phyloP scores from a whole-genome alignment of 2,329 filamentous ascomycete species.

The Samsoniella hepiali region DNA sequence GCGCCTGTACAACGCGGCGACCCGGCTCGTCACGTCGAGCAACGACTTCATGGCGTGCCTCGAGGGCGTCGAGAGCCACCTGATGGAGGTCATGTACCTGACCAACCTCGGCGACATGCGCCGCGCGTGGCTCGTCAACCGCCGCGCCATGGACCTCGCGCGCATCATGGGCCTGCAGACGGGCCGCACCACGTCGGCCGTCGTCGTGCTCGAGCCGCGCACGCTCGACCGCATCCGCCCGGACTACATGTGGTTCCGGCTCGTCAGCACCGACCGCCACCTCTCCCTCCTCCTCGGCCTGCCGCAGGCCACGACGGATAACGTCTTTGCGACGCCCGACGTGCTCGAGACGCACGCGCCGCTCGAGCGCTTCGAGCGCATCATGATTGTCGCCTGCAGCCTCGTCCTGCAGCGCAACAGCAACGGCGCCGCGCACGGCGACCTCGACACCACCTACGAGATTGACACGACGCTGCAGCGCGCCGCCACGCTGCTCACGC shows the following conservation, averaged over 20 bases:
- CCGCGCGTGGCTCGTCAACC: slow-evolving; percentile 42
- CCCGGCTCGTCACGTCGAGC: slow-evolving; percentile 28
- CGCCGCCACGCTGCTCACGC: slow-evolving; percentile 38
- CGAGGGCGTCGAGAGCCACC: slow-evolving; percentile 49
- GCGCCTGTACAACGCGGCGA: neutral
- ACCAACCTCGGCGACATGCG: slow-evolving; percentile 46
- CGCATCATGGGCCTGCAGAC: slow-evolving; percentile 40
- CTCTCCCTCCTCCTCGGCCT: slow-evolving; percentile 47
- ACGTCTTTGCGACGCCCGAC: slow-evolving; percentile 32
- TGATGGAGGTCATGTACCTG: slow-evolving; percentile 45
- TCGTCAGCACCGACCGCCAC: slow-evolving; percentile 45
- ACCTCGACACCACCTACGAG: slow-evolving; percentile 34
- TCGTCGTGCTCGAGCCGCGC: slow-evolving; percentile 4
- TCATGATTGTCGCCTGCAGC: slow-evolving; percentile 39
- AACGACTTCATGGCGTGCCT: slow-evolving; percentile 43
- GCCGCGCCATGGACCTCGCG: slow-evolving; percentile 43
- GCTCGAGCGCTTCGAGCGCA: slow-evolving; percentile 43
- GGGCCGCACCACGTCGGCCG: slow-evolving; percentile 1
- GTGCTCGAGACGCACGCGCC: slow-evolving; percentile 31
- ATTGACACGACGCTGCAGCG: slow-evolving; percentile 46
- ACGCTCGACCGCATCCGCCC: slow-evolving; percentile 30
- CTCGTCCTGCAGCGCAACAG: slow-evolving; percentile 43
- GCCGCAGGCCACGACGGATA: slow-evolving; percentile 39
- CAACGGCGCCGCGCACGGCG: slow-evolving; percentile 28
- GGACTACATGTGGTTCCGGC: slow-evolving; percentile 43